Conservation (phyloP, 306 rosid genomes). For the Cotoneaster glaucophyllus region DNA sequence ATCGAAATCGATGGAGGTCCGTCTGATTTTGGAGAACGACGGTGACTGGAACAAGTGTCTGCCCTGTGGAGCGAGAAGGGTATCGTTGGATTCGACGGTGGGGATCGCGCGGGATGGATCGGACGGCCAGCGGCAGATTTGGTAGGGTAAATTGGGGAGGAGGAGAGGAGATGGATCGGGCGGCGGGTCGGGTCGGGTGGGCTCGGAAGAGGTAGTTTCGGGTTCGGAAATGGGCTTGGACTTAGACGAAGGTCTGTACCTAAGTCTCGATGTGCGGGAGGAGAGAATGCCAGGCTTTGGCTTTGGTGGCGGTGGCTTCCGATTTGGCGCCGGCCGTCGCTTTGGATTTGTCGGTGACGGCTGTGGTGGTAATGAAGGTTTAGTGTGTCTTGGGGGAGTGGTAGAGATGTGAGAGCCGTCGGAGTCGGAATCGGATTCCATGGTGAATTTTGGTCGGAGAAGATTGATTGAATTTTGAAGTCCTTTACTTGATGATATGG, state of each 20-base stretch:
- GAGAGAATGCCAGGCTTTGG: slow-evolving; percentile 11
- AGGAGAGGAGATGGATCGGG: slow-evolving; percentile 21
- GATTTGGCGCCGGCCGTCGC: neutral
- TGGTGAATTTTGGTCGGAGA: neutral
- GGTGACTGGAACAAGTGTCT: slow-evolving; percentile 47
- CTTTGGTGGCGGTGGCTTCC: neutral
- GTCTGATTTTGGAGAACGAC: slow-evolving; percentile 55
- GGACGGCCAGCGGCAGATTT: slow-evolving; percentile 45
- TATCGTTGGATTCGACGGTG: slow-evolving; percentile 35
- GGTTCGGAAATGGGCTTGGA: slow-evolving; percentile 30
- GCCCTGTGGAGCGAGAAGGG: slow-evolving; percentile 38
- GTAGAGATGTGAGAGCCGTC: slow-evolving; percentile 81
- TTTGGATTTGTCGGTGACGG: slow-evolving; percentile 6
- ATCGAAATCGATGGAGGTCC: slow-evolving; percentile 33
- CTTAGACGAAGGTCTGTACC: slow-evolving; percentile 23
- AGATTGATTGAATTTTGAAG: neutral
- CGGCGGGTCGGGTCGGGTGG: slow-evolving; percentile 6
- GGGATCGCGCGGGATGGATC: slow-evolving; percentile 22
- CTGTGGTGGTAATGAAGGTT: slow-evolving; percentile 17
- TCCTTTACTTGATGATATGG: neutral
- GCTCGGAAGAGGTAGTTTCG: slow-evolving; percentile 23
- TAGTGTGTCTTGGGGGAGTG: slow-evolving; percentile 67
- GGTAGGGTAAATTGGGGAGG: slow-evolving; percentile 44
- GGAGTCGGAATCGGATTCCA: slow-evolving; percentile 60
- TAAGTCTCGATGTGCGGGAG: slow-evolving; percentile 24